Evolutionary conservation across 352 stramenopile species (phyloP).

Genomic region (Phytophthora europaea): DNA sequence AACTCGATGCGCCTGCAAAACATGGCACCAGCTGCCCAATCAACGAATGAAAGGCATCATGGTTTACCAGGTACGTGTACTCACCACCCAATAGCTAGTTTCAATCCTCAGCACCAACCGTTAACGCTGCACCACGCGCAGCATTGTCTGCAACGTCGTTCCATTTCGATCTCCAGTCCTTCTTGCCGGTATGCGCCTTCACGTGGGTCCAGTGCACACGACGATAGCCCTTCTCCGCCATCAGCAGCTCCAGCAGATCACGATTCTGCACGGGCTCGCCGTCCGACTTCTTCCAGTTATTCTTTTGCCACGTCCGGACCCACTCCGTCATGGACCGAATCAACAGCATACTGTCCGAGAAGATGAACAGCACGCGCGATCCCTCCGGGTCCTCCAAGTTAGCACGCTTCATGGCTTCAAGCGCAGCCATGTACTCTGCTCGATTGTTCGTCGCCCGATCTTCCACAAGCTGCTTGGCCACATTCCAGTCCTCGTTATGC

Average conservation of each 20-base stretch:
- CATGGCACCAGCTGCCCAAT: neutral
- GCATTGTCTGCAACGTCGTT: conserved; percentile 75
- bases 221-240: conserved; percentile 40
- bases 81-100: neutral
- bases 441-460: conserved; percentile 61
- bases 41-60: neutral
- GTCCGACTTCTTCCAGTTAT: conserved; percentile 73
- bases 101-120: conserved; percentile 12
- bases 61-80: neutral
- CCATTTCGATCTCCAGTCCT: conserved; percentile 78
- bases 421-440: conserved; percentile 62
- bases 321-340: conserved; percentile 87
- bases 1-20: neutral
- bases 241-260: conserved; percentile 72
- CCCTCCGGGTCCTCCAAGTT: conserved; percentile 59
- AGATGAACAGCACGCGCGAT: conserved; percentile 67
- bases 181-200: conserved; percentile 67
- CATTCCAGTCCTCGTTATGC: conserved; percentile 68
- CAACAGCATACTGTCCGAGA: conserved; percentile 82
- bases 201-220: conserved; percentile 42
- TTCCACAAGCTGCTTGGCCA: conserved; percentile 62
- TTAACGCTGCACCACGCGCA: conserved; percentile 45
- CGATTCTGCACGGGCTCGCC: conserved; percentile 65
- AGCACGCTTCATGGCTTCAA: conserved; percentile 73
- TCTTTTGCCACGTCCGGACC: conserved; percentile 68